phyloP scores from a whole-genome alignment of 2,329 filamentous ascomycete genomes.

The Colletotrichum trifolii region DNA sequence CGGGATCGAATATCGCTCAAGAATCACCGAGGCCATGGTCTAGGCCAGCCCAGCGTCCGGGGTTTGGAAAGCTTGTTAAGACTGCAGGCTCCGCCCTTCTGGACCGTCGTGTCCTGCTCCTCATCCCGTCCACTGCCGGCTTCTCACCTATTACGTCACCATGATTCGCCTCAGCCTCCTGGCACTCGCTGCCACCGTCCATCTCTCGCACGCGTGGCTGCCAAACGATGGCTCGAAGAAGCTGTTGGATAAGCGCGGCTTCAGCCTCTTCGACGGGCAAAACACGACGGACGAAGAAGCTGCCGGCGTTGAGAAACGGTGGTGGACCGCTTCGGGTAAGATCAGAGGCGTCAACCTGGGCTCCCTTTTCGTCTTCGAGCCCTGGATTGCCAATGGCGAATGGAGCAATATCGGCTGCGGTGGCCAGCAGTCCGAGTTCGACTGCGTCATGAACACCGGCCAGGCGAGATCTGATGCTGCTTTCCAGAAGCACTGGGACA shows the following conservation, averaged over 20 bases:
- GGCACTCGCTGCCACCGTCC: slow-evolving; percentile 18
- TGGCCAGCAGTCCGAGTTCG: slow-evolving; percentile 60
- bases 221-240: slow-evolving; percentile 28
- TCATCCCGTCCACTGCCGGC: background rate
- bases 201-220: slow-evolving; percentile 25
- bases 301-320: slow-evolving; percentile 21
- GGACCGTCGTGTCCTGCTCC: background rate
- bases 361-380: slow-evolving; percentile 63
- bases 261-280: slow-evolving; percentile 30
- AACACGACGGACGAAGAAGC: slow-evolving; percentile 21
- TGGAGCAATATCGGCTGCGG: slow-evolving; percentile 62
- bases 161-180: slow-evolving; percentile 29
- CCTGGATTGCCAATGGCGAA: slow-evolving; percentile 60
- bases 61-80: slow-evolving; percentile 25
- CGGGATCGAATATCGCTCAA: background rate
- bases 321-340: slow-evolving; percentile 45
- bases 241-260: slow-evolving; percentile 30
- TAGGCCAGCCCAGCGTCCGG: background rate
- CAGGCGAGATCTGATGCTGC: slow-evolving; percentile 57
- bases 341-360: slow-evolving; percentile 68
- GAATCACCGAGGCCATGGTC: slow-evolving; percentile 1
- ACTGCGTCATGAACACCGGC: slow-evolving; percentile 61
- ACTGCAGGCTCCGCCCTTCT: background rate
- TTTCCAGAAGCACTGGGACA: slow-evolving; percentile 62
- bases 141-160: background rate